Evolutionary conservation across 805 yeast genomes (phyloP), one percentile per base, ranked within the genome.

Genomic region (Saturnispora besseyi): DNA sequence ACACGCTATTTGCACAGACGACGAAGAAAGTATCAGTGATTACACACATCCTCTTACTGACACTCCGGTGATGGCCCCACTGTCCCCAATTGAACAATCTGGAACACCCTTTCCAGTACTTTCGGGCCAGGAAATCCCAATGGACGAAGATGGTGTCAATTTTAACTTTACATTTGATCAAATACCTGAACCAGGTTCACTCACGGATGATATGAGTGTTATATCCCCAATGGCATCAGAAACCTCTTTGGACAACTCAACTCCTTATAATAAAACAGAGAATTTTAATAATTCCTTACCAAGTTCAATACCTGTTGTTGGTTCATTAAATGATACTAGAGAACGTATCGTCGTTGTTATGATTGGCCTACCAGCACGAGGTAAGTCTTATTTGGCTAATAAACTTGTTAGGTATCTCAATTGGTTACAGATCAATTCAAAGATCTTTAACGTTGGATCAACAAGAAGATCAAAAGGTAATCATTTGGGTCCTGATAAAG

Each of bases 301-400:
- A 10, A 28, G 41, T 28, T 82, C 90, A 1, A 81, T 85, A 53
- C 77, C 78, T 3, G 79, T 89, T 0, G 93, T 95, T 62, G 87
- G 87, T 4, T 70, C 72, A 31, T 78, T 79, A 32, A 79, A 81
- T 1, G 56, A 58, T 15, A 71, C 76, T 58, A 56, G 70, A 46
- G 96, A 88, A 12, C 85, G 88, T 61, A 74, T 91, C 48, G 95
- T 91, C 13, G 87, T 91, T 52, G 95, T 93, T 18, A 91, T 91
- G 98, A 96, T 91, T 13, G 99, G 99, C 0, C 65, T 84, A 12
- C 98, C 98, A 0, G 97, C 97, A 0, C 73, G 97, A 49, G 99
- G 99, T 3, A 91, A 91, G 65, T 85, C 95, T 1, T 93, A 90
- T 63, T 81, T 91, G 54, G 88, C 97, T 47, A 91, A 89, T 66